These are phyloP conservation scores for Irpex lacteus DNA, from an alignment of 1,284 basidiomycete genomes.

Conservation along the genomic window DNA sequence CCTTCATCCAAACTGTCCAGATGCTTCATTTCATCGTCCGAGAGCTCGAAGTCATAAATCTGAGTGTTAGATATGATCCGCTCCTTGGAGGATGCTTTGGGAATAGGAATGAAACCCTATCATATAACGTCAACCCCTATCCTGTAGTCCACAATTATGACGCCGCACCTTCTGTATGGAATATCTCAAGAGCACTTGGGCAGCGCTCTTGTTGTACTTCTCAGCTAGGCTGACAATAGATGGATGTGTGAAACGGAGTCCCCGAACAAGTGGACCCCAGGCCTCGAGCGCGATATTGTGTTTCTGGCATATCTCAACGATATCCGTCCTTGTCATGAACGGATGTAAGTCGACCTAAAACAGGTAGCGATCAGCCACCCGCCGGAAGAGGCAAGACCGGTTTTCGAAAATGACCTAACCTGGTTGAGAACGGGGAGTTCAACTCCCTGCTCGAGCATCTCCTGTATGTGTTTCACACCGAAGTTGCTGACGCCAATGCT, in stretches of 20 bases:
- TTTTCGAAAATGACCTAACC: conserved; percentile 33
- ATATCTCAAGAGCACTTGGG: conserved; percentile 74
- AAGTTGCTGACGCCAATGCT: conserved; percentile 74
- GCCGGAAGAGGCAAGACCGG: conserved; percentile 1
- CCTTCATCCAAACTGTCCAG: conserved; percentile 60
- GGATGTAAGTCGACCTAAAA: conserved; percentile 64
- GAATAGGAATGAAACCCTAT: conserved; percentile 55
- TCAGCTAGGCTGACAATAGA: conserved; percentile 37
- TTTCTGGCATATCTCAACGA: conserved; percentile 58
- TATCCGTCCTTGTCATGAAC: conserved; percentile 66
- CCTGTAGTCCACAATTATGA: background rate
- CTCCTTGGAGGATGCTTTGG: conserved; percentile 54
- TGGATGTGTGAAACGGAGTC: conserved; percentile 49
- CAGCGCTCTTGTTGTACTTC: conserved; percentile 59
- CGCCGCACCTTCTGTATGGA: conserved; percentile 70
- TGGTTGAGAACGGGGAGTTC: conserved; percentile 64
- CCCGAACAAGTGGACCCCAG: conserved; percentile 53
- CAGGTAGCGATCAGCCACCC: conserved; percentile 1
- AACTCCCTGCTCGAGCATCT: conserved; percentile 51
- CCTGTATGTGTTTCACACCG: conserved; percentile 62
- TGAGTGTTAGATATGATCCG: conserved; percentile 58
- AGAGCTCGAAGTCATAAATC: conserved; percentile 59
- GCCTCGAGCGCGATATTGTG: conserved; percentile 65
- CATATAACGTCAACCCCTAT: background rate
- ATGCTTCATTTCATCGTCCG: conserved; percentile 43